Evolutionary conservation across 2,329 filamentous ascomycete genomes (phyloP), one percentile per base, ranked within the genome.

Genomic region (Talaromyces amestolkiae): DNA sequence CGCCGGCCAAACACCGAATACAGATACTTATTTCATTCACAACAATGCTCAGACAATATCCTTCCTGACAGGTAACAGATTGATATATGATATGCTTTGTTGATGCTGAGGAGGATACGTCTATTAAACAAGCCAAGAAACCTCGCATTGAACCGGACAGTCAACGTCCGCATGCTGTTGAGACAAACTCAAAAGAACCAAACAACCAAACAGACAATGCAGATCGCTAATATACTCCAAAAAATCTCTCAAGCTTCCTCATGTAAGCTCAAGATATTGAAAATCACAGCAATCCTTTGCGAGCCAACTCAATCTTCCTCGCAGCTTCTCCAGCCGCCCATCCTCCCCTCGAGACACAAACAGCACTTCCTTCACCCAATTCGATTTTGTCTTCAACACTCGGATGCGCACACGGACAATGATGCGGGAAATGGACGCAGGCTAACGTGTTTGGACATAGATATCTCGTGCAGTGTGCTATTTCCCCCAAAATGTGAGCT

Each of bases 351-450:
- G 80, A 83, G 8, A 80, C 76, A 69, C 82, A 83, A 47, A 83
- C 70, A 1, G 79, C 78, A 67, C 80, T 82, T 41, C 81, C 81
- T 61, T 83, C 81, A 11, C 77, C 79, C n/a, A 83, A 68, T 66
- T 83, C 91, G 68, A 92, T 86, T 75, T 95, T 95, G 70, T 94
- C 91, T 74, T 94, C 89, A 68, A 90, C 82, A 9, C 83, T 79
- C 1, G 90, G 88, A 81, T 90, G 96, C 1, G 92, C 85, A 80
- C 95, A 99, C 33, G 95, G 95, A 79, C 95, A 99, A 80, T 99
- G 95, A 77, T 98, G 94, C 1, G 95, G 93, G 81, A 96, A 95
- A 76, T 96, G 90, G 7, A 99, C 95, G 81, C 95, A 99, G 41
- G 93, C 91, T 67, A 99, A 86, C 0, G 95, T 98, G 69, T 92